Evolutionary conservation across 441 rosid genomes (phyloP), one percentile per base, ranked within the genome.

Genomic region (Raphanus hybrid): DNA sequence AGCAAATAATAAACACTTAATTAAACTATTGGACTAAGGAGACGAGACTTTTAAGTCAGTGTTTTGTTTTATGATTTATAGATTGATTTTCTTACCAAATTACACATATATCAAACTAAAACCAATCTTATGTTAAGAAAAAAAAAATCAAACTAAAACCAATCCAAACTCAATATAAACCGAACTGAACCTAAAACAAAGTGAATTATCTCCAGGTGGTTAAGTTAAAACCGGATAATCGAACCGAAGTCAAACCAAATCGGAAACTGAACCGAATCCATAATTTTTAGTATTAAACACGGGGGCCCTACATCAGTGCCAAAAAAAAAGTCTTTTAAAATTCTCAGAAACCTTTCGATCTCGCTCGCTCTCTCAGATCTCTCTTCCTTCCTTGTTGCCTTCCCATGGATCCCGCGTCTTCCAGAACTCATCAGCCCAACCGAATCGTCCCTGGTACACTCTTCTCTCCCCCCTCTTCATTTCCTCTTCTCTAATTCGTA

Each of bases 401-500:
- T 69, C 73, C 3, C 48, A 72, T 78, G 77, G 81, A 78, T 78
- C 74, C 81, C 58, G 69, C 74, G 67, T 73, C 74, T 78, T 73
- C 79, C 35, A 20, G 20, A 55, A 71, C 50, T 29, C 34, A 29
- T 9, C 79, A 78, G 70, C 84, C 75, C 34, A 79, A 69, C 64
- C 85, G 83, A 78, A 64, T 82, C 74, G 70, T 76, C 76, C 35
- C 85, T 83, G 48, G 48, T 41, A 85, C 61, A 8, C 59, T 62
- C 50, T 11, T 6, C 59, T 23, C 26, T 23, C 26, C 26, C 26
- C 26, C 26, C 26, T 10, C 23, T 43, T 34, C 39, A 34, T 34
- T 34, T 6, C 48, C 3, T 41, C 8, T 3, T 41, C 48, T 41
- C 48, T 8, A 41, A 8, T 29, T 29, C 34, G 34, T 29, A 29